Base-by-base conservation (phyloP, 2,329 filamentous ascomycete genomes). In the Dothideomycetes sp. region DNA sequence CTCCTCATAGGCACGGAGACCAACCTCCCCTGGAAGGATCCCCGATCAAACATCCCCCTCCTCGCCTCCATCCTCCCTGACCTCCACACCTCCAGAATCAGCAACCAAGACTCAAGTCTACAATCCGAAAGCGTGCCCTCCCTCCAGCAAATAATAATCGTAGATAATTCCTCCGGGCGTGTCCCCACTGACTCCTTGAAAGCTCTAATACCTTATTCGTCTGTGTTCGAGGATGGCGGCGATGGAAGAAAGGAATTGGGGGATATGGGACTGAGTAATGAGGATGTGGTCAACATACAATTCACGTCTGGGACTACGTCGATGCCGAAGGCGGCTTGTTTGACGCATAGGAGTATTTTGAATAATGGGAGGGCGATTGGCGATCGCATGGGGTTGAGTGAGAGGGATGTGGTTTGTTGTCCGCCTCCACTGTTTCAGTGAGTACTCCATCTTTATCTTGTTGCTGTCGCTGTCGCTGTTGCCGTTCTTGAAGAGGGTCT, bases 231-330 rank as follows among this genome's bases (percentile, higher is more conserved):
- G 18, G 50, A 53, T 56, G 19, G 62, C 61, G 10, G 53, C 62
- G 8, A 58, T 72, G 44, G 61, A 65, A 10, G 31, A 7, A 24
- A 42, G 35, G 43, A 59, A 45, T 41, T 83, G 62, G 51, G 61
- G 53, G 45, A 66, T 60, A 57, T 67, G 17, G 63, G 64, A 0
- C 66, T 81, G 1, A 49, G 66, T 12, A 68, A 77, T 0, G 58
- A 74, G 45, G 89, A 96, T 37, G 77, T 82, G 2, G 80, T 93
- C 49, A 96, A 95, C 56, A 94, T 96, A 47, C 89, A 96, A 59
- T 96, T 96, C 65, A 98, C 91, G 0, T 89, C 82, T 0, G 91
- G 89, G n/a, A 96, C 91, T 0, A 96, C 91, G 0, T 84, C 84
- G 1, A 70, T 75, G 53, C 88, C 16, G 15, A 96, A 96, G 63